Evolutionary conservation across 2,329 filamentous ascomycete species (phyloP), one percentile per base, ranked within the genome.

Genomic region (Paramyrothecium sp.): DNA sequence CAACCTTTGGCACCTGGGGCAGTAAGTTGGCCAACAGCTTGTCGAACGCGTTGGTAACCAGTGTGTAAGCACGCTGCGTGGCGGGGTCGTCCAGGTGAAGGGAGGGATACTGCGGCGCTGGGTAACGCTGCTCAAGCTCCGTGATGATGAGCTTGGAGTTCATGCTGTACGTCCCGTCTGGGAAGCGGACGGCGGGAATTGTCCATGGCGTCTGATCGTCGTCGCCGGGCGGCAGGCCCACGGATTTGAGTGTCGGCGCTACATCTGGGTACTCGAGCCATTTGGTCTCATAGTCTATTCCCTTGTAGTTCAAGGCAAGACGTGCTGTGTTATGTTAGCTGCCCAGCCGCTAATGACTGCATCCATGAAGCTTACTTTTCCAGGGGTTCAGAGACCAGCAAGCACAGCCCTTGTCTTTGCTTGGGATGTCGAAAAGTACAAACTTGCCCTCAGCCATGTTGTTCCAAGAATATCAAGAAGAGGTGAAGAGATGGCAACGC

Each of bases 81-180:
- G 8, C 13, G 30, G 16, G n/a, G 30, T 53, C 51, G 26, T 53
- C 51, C 26, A 34, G 30, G 20, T 20, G 17, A 17, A 53, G 23
- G n/a, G 51, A 38, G 5, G 51, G 51, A 34, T 53, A 53, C 3
- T 38, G 26, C 16, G 51, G 51, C 23, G 30, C 17, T n/a, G 86
- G 86, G 62, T 88, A 75, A 1, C 73, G 71, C 54, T 76, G 71
- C 65, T 90, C 86, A 22, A 90, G 74, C n/a, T 75, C 74, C 11
- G 70, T 60, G 13, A 81, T 83, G 60, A 90, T 90, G 41, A 70
- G 70, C 61, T 72, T 75, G 2, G 83, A 87, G 65, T 90, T 85
- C 81, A 85, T 88, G 10, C 86, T 62, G 64, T 81, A 85, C 2
- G 68, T 79, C 19, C 81, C 83, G 53, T 84, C 78, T 1, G 79